phyloP scores from a whole-genome alignment of 2,329 filamentous ascomycete genomes.

The Conoideocrella luteorostrata region DNA sequence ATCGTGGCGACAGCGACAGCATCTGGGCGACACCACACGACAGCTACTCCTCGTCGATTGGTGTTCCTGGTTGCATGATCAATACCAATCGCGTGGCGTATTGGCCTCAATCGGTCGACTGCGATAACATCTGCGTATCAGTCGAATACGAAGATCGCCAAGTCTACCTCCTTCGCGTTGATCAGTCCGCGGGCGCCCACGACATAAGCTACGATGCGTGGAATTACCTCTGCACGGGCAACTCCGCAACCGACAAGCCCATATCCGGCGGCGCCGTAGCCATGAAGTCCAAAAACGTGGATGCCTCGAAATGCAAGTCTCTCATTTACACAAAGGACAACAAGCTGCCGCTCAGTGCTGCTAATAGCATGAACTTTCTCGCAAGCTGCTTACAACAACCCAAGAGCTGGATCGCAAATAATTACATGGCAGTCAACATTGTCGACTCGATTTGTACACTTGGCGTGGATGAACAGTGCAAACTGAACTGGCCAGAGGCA shows the following conservation, averaged over 20 bases:
- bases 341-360: slow-evolving; percentile 37
- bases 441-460: slow-evolving; percentile 39
- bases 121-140: slow-evolving; percentile 49
- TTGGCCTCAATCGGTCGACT: slow-evolving; percentile 50
- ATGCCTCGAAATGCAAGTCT: slow-evolving; percentile 37
- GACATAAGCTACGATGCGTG: slow-evolving; percentile 57
- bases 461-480: slow-evolving; percentile 40
- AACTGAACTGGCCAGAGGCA: slow-evolving; percentile 32
- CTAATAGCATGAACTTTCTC: slow-evolving; percentile 50
- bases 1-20: slow-evolving; percentile 13
- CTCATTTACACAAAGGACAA: slow-evolving; percentile 39
- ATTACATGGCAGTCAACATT: slow-evolving; percentile 46
- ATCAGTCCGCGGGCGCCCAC: slow-evolving; percentile 49
- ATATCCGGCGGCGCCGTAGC: slow-evolving; percentile 39
- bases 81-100: slow-evolving; percentile 55
- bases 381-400: slow-evolving; percentile 34
- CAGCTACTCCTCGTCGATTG: slow-evolving; percentile 50
- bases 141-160: slow-evolving; percentile 41
- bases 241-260: slow-evolving; percentile 39
- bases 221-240: slow-evolving; percentile 50
- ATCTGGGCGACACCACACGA: slow-evolving; percentile 47
- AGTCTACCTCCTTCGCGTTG: slow-evolving; percentile 53
- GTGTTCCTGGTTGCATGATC: slow-evolving; percentile 56
- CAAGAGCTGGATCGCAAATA: slow-evolving; percentile 40
- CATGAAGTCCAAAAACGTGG: slow-evolving; percentile 40